Conservation (phyloP, 1,284 basidiomycete species). For the Microbotryum intermedium region DNA sequence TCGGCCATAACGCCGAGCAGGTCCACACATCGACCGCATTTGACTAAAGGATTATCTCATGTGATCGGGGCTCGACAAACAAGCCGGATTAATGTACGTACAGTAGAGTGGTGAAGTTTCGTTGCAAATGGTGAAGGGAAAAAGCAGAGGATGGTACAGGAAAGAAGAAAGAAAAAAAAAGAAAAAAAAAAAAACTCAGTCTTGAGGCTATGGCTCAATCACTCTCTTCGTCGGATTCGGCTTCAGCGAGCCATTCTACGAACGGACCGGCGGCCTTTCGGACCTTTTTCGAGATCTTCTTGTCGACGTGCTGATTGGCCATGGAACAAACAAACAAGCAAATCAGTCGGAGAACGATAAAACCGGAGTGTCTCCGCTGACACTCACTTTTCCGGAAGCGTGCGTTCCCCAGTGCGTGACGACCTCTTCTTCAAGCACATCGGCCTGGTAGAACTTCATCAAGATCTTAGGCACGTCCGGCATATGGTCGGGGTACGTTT, state of each 20-base stretch:
- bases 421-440: constrained; percentile 86
- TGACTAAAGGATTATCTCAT: too few relatives aligned
- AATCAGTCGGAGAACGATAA: constrained; percentile 57
- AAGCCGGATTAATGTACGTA: too few relatives aligned
- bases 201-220: neutral
- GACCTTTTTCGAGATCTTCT: constrained; percentile 90
- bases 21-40: too few relatives aligned
- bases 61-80: too few relatives aligned
- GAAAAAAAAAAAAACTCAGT: neutral
- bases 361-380: neutral
- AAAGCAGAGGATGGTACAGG: neutral
- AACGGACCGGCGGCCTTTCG: constrained; percentile 92
- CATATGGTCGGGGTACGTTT: constrained; percentile 55
- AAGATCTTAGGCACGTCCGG: constrained; percentile 76
- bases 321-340: constrained; percentile 35
- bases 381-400: constrained; percentile 63
- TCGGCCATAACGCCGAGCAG: too few relatives aligned
- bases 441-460: constrained; percentile 89
- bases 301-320: constrained; percentile 70
- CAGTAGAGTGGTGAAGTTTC: neutral
- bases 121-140: neutral
- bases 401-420: constrained; percentile 91
- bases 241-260: constrained; percentile 50
- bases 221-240: constrained; percentile 33
- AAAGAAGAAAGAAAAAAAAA: neutral